A percentile compares a stretch with the other conserved stretches of the same genome.
Conservation (phyloP, 2,329 filamentous ascomycete genomes). For the Fusarium transvaalense region DNA sequence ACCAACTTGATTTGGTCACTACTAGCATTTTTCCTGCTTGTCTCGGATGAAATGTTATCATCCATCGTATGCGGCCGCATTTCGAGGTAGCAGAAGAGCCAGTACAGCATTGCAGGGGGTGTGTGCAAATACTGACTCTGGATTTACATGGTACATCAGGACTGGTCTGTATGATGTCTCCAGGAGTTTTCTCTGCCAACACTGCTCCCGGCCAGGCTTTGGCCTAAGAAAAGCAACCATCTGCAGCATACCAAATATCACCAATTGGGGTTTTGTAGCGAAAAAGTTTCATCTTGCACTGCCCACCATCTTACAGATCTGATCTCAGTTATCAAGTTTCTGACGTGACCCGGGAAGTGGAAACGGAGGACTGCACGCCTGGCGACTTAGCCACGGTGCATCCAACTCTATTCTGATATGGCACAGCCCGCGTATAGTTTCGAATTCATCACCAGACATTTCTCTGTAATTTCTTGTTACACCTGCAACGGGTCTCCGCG, state of each 20-base stretch:
- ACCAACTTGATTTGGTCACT: constrained; percentile 3
- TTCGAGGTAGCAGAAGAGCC: constrained; percentile 9
- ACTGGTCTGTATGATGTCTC: not conserved
- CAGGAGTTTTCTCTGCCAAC: not conserved
- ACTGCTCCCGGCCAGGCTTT: not conserved
- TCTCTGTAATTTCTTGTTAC: constrained; percentile 3
- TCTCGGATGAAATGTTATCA: constrained; percentile 31
- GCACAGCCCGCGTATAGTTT: constrained; percentile 2
- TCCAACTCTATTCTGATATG: constrained; percentile 6
- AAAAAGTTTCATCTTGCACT: constrained; percentile 29
- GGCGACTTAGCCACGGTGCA: constrained; percentile 4
- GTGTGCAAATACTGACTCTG: not conserved
- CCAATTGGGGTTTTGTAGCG: constrained; percentile 2
- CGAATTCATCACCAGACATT: constrained; percentile 6
- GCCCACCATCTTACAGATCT: constrained; percentile 14
- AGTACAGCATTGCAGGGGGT: constrained; percentile 38
- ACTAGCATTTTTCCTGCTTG: constrained; percentile 8
- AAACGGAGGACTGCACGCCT: constrained; percentile 23
- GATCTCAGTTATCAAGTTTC: constrained; percentile 31
- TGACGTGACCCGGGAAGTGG: constrained; percentile 23
- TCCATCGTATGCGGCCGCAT: constrained; percentile 23
- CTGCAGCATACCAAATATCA: constrained; percentile 19
- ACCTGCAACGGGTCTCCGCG: constrained; percentile 13
- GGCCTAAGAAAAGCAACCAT: not conserved
- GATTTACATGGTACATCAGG: not conserved